Evolutionary conservation across 352 stramenopile species (phyloP), one percentile per base, ranked within the genome.

Genomic region (Pythium phragmiticola): DNA sequence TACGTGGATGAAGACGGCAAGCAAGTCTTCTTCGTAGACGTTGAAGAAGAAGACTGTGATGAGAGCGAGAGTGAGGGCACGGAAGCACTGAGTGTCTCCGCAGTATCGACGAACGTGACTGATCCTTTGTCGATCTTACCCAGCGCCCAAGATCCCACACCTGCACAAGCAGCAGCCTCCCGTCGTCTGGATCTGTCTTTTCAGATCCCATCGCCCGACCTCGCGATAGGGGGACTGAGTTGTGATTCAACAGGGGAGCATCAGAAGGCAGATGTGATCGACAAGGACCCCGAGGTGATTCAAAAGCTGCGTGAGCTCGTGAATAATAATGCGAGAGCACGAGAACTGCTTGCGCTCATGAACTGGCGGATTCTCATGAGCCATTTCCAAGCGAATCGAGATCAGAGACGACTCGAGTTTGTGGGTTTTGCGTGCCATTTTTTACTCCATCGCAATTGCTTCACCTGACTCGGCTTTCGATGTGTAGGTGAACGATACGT

Each of bases 281-380:
- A 71, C 8, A 66, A 62, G 7, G 77, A 88, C 17, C 77, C 78
- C 0, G 60, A 82, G 23, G 68, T 84, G n/a, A 79, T 90, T 46
- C 46, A 52, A 0, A 76, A 87, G 28, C 63, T 90, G 8, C 72
- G 72, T n/a, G 55, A 62, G 9, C 59, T 90, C 21, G 68, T 87
- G 17, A 74, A 77, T 17, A 48, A 77, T 28, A 78, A 67, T n/a
- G n/a, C 57, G 6, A 61, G 14, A 21, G 60, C 71, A 5, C 76
- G 76, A 23, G 39, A 75, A 23, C 16, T 17, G 0, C 36, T 86
- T 2, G 63, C 66, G 0, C 7, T 76, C 7, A 60, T 56, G 17
- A 80, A 79, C 11, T 90, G 81, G 81, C 48, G 71, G 30, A 65
- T 84, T 19, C 63, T 90, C 42, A 41, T 88, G n/a, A 74, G 33